These are phyloP conservation scores for Aspergillus chevalieri DNA, from an alignment of 2,329 filamentous ascomycete species.

Conservation along the genomic window DNA sequence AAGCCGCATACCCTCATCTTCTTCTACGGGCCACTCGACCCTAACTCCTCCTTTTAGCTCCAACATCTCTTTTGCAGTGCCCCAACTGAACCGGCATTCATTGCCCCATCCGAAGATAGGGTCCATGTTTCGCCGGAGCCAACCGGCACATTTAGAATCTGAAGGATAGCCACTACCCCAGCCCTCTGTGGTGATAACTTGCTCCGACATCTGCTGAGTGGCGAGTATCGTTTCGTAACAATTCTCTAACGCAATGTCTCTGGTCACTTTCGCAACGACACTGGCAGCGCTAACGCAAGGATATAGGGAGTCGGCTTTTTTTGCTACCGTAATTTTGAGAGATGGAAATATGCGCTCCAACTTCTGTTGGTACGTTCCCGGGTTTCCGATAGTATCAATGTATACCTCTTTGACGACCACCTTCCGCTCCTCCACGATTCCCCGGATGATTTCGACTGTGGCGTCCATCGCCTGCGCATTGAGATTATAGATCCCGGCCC, in stretches of 20 bases:
- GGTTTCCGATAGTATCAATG: constrained; percentile 88
- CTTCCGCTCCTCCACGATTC: constrained; percentile 62
- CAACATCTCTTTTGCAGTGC: constrained; percentile 86
- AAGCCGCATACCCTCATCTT: constrained; percentile 63
- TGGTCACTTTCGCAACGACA: constrained; percentile 91
- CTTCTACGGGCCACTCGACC: constrained; percentile 77
- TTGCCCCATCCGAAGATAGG: constrained; percentile 91
- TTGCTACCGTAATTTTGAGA: constrained; percentile 66
- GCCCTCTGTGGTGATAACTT: constrained; percentile 34
- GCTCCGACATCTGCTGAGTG: constrained; percentile 11
- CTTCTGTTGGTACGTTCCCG: constrained; percentile 74
- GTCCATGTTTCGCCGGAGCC: constrained; percentile 83
- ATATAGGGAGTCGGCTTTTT: constrained; percentile 89
- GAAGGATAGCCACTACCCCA: constrained; percentile 96
- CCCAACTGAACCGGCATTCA: constrained; percentile 94
- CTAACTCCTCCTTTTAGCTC: constrained; percentile 66
- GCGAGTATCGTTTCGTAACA: constrained; percentile 56
- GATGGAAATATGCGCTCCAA: constrained; percentile 80
- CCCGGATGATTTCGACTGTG: constrained; percentile 73
- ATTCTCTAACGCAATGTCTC: constrained; percentile 80
- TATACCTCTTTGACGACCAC: constrained; percentile 86
- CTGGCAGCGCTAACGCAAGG: constrained; percentile 90
- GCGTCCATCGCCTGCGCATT: constrained; percentile 95
- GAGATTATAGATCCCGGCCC: constrained; percentile 65
- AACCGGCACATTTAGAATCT: constrained; percentile 70